Evolutionary conservation across 2,329 filamentous ascomycete genomes (phyloP), one percentile per base, ranked within the genome.

Genomic region (Alternaria dauci): DNA sequence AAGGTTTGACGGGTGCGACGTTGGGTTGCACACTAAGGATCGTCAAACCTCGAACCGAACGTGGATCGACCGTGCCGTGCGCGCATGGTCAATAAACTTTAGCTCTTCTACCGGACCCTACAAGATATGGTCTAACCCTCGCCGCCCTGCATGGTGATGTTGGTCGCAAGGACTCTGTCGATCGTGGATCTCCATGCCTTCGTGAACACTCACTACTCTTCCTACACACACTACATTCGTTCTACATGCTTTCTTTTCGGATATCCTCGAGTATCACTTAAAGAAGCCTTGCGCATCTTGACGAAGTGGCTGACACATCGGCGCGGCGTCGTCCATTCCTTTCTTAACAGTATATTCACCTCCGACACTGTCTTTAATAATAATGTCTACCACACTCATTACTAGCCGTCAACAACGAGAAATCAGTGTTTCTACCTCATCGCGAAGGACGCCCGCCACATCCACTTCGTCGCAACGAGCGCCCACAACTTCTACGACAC

Each of bases 341-440:
- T 51, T 44, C 44, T 50, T 50, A 38, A n/a, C 28, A 50, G 39
- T 53, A 46, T 16, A 47, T 44, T 34, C 44, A 18, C 23, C 38
- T 50, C 38, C 38, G 20, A 25, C 42, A 60, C 62, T 3, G 25
- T 51, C 25, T 28, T 56, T 70, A 72, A 71, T 71, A 41, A 69
- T 72, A 72, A 72, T 72, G 70, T 71, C 70, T 71, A 69, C 66
- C 68, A 58, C 63, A 53, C 34, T 63, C 47, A 42, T 57, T 54
- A 53, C 53, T 39, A 51, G 43, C 20, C 53, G 51, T 44, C 57
- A 42, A 59, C 54, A 52, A 55, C 47, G 20, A 43, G 23, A 55
- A 44, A 57, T 44, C 20, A 59, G 47, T 38, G 47, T 58, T 50
- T 42, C 58, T n/a, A 67, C 55, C 23, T 58, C 52, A 52, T 47